Evolutionary conservation across 768 basidiomycete genomes (phyloP).

Genomic region (Leccinellum rugosiceps): DNA sequence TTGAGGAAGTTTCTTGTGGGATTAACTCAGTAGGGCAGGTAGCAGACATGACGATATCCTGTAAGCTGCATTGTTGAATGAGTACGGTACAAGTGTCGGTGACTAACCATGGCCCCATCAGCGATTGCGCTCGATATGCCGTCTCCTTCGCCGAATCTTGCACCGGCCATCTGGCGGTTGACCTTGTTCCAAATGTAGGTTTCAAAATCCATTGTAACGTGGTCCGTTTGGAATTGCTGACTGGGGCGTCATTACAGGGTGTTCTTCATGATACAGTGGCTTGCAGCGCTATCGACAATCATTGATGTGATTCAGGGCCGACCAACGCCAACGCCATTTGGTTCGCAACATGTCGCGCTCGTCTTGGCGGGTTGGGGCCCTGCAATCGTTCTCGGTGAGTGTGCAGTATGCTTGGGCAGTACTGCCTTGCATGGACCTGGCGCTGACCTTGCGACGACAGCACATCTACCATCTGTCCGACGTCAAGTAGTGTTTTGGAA

Average conservation of each 20-base stretch:
- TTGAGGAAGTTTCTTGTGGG: background rate
- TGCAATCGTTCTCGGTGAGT: slow-evolving; percentile 49
- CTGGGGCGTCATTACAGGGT: slow-evolving; percentile 26
- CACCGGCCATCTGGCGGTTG: slow-evolving; percentile 47
- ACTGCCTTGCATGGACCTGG: background rate
- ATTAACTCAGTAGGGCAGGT: background rate
- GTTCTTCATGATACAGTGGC: slow-evolving; percentile 45
- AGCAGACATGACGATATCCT: slow-evolving; percentile 1
- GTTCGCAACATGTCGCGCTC: slow-evolving; percentile 63
- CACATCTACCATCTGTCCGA: slow-evolving; percentile 37
- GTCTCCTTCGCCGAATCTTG: slow-evolving; percentile 24
- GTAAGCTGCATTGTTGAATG: slow-evolving; percentile 5
- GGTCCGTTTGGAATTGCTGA: background rate
- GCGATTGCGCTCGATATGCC: background rate
- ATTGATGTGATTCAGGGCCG: slow-evolving; percentile 44
- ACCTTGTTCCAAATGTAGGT: slow-evolving; percentile 53
- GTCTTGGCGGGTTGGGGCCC: slow-evolving; percentile 61
- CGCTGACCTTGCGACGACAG: slow-evolving; percentile 20
- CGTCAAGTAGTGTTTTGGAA: slow-evolving; percentile 39
- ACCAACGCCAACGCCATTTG: slow-evolving; percentile 48
- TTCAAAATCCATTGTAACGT: background rate
- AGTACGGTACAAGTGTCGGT: background rate
- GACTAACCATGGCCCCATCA: slow-evolving; percentile 1
- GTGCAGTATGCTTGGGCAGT: background rate
- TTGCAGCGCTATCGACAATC: slow-evolving; percentile 49